phyloP scores from a whole-genome alignment of 441 rosid species.

The Metrosideros polymorpha region DNA sequence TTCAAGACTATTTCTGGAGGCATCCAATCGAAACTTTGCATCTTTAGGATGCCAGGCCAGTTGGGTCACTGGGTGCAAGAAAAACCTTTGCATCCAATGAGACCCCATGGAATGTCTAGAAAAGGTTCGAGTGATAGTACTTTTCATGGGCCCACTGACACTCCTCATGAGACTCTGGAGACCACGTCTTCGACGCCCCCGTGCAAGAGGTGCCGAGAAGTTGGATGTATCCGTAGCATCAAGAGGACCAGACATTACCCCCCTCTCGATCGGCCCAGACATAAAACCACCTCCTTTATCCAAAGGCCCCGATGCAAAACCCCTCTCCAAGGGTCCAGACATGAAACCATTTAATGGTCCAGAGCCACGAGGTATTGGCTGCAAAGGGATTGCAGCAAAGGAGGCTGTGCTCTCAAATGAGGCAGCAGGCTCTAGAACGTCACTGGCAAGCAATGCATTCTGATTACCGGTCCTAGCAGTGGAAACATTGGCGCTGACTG shows the following conservation, averaged over 20 bases:
- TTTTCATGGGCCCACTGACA: slow-evolving; percentile 88
- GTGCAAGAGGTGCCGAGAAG: slow-evolving; percentile 89
- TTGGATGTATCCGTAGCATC: slow-evolving; percentile 67
- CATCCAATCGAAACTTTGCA: slow-evolving; percentile 54
- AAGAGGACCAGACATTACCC: slow-evolving; percentile 95
- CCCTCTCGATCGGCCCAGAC: slow-evolving; percentile 93
- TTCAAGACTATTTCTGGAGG: slow-evolving; percentile 45
- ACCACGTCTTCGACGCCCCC: slow-evolving; percentile 49
- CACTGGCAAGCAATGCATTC: slow-evolving; percentile 59
- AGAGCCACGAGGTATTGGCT: slow-evolving; percentile 82
- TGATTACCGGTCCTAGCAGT: slow-evolving; percentile 88
- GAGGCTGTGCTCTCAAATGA: slow-evolving; percentile 94
- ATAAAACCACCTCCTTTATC: slow-evolving; percentile 79
- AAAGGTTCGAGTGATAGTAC: slow-evolving; percentile 68
- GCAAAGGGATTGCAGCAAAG: slow-evolving; percentile 87
- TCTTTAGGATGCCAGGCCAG: slow-evolving; percentile 70
- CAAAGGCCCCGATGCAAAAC: slow-evolving; percentile 85
- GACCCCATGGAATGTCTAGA: slow-evolving; percentile 63
- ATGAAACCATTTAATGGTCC: slow-evolving; percentile 81
- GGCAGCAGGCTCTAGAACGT: slow-evolving; percentile 81
- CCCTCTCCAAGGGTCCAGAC: slow-evolving; percentile 96
- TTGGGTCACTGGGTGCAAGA: slow-evolving; percentile 62
- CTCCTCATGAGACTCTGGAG: slow-evolving; percentile 67
- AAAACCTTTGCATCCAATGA: slow-evolving; percentile 72
- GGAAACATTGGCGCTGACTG: slow-evolving; percentile 93